Evolutionary conservation across 805 yeast species (phyloP).

Genomic region (Wickerhamiella galacta): DNA sequence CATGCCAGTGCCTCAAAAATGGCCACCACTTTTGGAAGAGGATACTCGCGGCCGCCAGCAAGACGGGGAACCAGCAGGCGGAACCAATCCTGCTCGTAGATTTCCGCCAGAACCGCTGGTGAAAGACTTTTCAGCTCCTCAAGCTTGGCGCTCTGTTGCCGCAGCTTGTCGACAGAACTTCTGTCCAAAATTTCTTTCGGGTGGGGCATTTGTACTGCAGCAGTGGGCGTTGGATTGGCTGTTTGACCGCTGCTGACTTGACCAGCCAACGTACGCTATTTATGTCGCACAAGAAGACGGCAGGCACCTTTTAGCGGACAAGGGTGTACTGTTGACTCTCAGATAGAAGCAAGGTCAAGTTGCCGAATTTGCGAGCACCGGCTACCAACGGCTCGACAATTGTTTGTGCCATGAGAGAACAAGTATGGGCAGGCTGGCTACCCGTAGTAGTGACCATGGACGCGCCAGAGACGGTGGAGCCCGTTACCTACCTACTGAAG

Average conservation of each 20-base stretch:
- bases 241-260: not conserved
- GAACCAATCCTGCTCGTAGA: conserved; percentile 1
- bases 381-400: too few relatives aligned
- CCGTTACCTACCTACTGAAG: conserved; percentile 1
- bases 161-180: not conserved
- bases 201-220: too few relatives aligned
- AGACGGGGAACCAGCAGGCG: conserved; percentile 1
- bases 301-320: too few relatives aligned
- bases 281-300: too few relatives aligned
- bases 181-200: not conserved
- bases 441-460: conserved; percentile 4
- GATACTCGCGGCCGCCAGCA: conserved; percentile 1
- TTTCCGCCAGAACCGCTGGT: not conserved
- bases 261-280: not conserved
- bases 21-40: conserved; percentile 2
- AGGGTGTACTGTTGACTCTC: too few relatives aligned
- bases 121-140: not conserved
- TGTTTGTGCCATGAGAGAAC: not conserved
- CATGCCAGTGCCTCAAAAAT: conserved; percentile 2
- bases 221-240: not conserved
- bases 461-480: conserved; percentile 3
- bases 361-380: too few relatives aligned
- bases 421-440: conserved; percentile 5
- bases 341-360: too few relatives aligned
- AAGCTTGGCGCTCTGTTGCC: conserved; percentile 1